Base-by-base conservation (phyloP, 441 rosid species). In the Brassica balearica region DNA sequence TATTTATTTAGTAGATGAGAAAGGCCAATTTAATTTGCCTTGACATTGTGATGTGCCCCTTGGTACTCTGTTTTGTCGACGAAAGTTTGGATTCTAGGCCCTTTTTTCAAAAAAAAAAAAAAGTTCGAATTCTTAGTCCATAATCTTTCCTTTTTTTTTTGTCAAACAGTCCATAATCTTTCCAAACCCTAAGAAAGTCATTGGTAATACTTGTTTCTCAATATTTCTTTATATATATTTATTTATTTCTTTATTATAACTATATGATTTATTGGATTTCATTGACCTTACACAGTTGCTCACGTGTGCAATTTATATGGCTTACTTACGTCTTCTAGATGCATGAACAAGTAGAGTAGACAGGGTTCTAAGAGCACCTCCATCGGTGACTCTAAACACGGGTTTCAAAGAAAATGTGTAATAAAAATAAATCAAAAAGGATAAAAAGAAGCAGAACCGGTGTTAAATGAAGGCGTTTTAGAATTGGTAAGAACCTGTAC, bases 41-140 rank as follows among this genome's bases (percentile, higher is more conserved):
- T 51, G 74, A n/a, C 69, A 68, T 76, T 70, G 15, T 64, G 19
- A 61, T 64, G 72, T 77, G 81, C 77, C 76, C 60, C 76, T 72
- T 60, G 77, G 69, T 8, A 12, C 38, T 71, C 19, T 71, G 59
- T 71, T 55, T 36, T 32, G 36, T 32, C 36, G 36, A 5, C 6
- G 36, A 32, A 32, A 32, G 36, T 32, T 32, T 32, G 36, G 36
- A 32, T 32, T 32, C 36, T 27, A 0, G 32, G 32, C 32, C 1
- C 32, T 27, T 27, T 27, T 27, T 27, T 27, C 6, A 4, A 27
- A 27, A 27, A 27, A 27, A 25, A 27, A 27, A 27, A 27, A 4
- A 27, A 27, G 32, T 27, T 27, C 0, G 32, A 27, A 27, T 27
- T 27, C 32, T 27, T 27, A 27, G 32, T 27, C 6, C 32, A 27